phyloP scores from a whole-genome alignment of 768 basidiomycete species.

The Suillus hirtellus region DNA sequence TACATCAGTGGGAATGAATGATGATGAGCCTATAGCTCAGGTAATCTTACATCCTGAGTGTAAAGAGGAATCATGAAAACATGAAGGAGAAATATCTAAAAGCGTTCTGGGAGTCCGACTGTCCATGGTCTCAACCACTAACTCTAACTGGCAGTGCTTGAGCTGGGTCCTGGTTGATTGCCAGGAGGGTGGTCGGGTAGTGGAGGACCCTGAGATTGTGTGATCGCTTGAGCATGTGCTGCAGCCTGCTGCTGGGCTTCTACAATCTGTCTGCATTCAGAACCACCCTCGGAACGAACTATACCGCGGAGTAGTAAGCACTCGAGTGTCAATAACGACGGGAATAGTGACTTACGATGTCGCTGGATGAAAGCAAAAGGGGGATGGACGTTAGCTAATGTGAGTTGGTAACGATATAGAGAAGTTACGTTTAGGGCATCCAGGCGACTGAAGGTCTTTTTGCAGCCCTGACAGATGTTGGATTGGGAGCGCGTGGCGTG shows the following conservation, averaged over 20 bases:
- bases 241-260: slow-evolving; percentile 39
- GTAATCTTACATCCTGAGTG: slow-evolving; percentile 5
- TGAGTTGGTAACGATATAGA: slow-evolving; percentile 12
- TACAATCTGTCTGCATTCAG: slow-evolving; percentile 61
- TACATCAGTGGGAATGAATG: slow-evolving; percentile 7
- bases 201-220: slow-evolving; percentile 19
- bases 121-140: background rate
- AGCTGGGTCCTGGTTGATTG: slow-evolving; percentile 26
- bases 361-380: slow-evolving; percentile 47
- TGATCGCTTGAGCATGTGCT: slow-evolving; percentile 28
- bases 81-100: background rate
- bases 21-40: slow-evolving; percentile 6
- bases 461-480: slow-evolving; percentile 88
- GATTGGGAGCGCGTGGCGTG: slow-evolving; percentile 82
- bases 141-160: slow-evolving; percentile 13
- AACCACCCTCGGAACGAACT: slow-evolving; percentile 87
- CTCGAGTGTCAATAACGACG: slow-evolving; percentile 22
- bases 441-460: slow-evolving; percentile 91
- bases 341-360: slow-evolving; percentile 59
- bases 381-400: slow-evolving; percentile 21
- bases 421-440: slow-evolving; percentile 90
- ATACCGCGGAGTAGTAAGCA: slow-evolving; percentile 28
- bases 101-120: background rate
- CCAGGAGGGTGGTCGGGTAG: slow-evolving; percentile 13
- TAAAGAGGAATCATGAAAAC: slow-evolving; percentile 3